These are phyloP conservation scores for apple (Malus domestica) DNA, from an alignment of 306 rosid species.

Conservation along the genomic window DNA sequence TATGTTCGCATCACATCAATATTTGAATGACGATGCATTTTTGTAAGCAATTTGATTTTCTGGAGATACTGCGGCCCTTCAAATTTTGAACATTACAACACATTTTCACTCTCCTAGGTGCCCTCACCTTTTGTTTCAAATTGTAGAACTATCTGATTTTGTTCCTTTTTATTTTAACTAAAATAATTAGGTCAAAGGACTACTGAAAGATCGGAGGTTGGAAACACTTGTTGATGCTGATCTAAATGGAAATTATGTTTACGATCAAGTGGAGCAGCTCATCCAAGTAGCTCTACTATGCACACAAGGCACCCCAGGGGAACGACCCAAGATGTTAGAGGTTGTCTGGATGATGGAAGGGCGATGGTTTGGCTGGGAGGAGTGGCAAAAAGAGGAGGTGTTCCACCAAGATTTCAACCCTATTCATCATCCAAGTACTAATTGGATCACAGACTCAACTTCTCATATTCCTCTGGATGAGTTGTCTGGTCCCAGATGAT, in stretches of 20 bases:
- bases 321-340: constrained; percentile 67
- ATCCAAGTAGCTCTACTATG: constrained; percentile 85
- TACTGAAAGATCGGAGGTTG: constrained; percentile 60
- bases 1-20: neutral
- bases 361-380: too few relatives aligned
- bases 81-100: neutral
- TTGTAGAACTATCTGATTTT: neutral
- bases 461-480: too few relatives aligned
- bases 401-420: too few relatives aligned
- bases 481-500: too few relatives aligned
- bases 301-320: constrained; percentile 70
- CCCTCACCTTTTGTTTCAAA: neutral
- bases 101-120: neutral
- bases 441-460: too few relatives aligned
- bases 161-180: constrained; percentile 4
- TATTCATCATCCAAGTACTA: too few relatives aligned
- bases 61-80: neutral
- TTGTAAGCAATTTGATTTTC: neutral
- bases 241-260: constrained; percentile 50
- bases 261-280: constrained; percentile 66
- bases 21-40: neutral
- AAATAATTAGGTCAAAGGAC: constrained; percentile 51
- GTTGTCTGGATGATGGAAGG: too few relatives aligned
- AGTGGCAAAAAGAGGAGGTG: too few relatives aligned
- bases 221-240: constrained; percentile 72